Percentiles rank a stretch among this genome's conserved stretches.
Conservation (phyloP, 2,329 filamentous ascomycete species). For the Arthrobotrys conoides region DNA sequence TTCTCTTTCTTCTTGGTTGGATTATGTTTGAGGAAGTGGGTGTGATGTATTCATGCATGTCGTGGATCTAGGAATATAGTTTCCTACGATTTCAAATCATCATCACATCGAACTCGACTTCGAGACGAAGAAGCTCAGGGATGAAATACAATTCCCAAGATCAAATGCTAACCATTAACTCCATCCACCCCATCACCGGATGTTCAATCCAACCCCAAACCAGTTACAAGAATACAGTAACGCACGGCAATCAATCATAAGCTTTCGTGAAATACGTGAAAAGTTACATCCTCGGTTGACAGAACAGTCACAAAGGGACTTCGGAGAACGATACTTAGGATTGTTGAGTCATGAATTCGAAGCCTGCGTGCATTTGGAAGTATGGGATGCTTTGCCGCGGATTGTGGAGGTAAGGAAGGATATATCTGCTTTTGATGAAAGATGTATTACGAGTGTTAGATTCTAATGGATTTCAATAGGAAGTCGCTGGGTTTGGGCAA, state of each 20-base stretch:
- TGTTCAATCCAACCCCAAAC: too few relatives aligned
- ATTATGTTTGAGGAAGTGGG: not conserved
- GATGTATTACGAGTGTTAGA: not conserved
- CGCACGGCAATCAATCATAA: slow-evolving; percentile 46
- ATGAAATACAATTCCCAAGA: not conserved
- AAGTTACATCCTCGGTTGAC: slow-evolving; percentile 42
- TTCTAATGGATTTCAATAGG: slow-evolving; percentile 18
- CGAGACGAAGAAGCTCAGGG: not conserved
- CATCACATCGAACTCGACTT: not conserved
- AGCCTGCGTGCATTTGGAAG: slow-evolving; percentile 76
- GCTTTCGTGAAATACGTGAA: slow-evolving; percentile 39
- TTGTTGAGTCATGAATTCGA: slow-evolving; percentile 85
- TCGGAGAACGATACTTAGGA: slow-evolving; percentile 65
- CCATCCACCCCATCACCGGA: not conserved
- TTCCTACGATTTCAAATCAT: not conserved
- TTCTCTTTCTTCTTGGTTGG: too few relatives aligned
- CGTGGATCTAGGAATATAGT: not conserved
- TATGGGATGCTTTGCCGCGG: slow-evolving; percentile 76
- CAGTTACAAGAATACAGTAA: slow-evolving; percentile 49
- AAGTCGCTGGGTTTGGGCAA: slow-evolving; percentile 42
- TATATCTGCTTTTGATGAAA: not conserved
- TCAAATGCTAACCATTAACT: not conserved
- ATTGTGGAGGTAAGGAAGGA: slow-evolving; percentile 72
- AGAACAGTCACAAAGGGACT: slow-evolving; percentile 48
- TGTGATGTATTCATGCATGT: not conserved